These are phyloP conservation scores for Pseudocercospora cruenta DNA, from an alignment of 2,329 filamentous ascomycete genomes.

Conservation along the genomic window DNA sequence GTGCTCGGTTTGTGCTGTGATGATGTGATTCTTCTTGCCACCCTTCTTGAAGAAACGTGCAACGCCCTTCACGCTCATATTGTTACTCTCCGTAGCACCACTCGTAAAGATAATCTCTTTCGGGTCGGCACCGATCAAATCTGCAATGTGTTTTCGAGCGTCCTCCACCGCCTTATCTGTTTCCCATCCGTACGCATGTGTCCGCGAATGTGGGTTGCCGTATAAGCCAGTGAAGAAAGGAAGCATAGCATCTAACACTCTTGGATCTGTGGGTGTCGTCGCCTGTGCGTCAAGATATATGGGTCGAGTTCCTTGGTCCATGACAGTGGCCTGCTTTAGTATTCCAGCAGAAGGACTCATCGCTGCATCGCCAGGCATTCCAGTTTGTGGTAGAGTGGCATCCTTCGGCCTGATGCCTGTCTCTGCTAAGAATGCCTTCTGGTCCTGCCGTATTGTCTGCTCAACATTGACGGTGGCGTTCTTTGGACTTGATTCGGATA, in stretches of 20 bases:
- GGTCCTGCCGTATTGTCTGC: conserved; percentile 82
- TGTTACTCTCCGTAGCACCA: conserved; percentile 97
- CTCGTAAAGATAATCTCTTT: conserved; percentile 99
- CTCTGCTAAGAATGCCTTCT: conserved; percentile 72
- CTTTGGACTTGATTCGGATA: conserved; percentile 79
- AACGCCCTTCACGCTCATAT: conserved; percentile 99
- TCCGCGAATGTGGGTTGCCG: conserved; percentile 95
- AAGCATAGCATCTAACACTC: conserved; percentile 95
- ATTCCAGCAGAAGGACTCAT: conserved; percentile 76
- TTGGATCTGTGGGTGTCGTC: conserved; percentile 90
- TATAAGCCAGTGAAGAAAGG: conserved; percentile 92
- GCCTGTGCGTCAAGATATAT: conserved; percentile 99
- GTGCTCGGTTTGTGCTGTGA: conserved; percentile 97
- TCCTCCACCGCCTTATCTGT: conserved; percentile 91
- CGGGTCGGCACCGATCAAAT: conserved; percentile 86
- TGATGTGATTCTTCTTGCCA: conserved; percentile 98
- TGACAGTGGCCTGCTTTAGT: conserved; percentile 85
- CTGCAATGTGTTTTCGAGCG: conserved; percentile 80
- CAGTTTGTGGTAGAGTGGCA: conserved; percentile 63
- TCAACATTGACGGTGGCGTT: conserved; percentile 81
- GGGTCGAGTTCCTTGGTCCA: conserved; percentile 89
- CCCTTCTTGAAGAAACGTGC: conserved; percentile 90
- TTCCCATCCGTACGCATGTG: conserved; percentile 98
- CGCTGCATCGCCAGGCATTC: conserved; percentile 65
- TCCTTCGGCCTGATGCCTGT: conserved; percentile 58